Evolutionary conservation across 169 alveolate species (phyloP), one percentile per base, ranked within the genome.

Genomic region (Eimeria sp.): DNA sequence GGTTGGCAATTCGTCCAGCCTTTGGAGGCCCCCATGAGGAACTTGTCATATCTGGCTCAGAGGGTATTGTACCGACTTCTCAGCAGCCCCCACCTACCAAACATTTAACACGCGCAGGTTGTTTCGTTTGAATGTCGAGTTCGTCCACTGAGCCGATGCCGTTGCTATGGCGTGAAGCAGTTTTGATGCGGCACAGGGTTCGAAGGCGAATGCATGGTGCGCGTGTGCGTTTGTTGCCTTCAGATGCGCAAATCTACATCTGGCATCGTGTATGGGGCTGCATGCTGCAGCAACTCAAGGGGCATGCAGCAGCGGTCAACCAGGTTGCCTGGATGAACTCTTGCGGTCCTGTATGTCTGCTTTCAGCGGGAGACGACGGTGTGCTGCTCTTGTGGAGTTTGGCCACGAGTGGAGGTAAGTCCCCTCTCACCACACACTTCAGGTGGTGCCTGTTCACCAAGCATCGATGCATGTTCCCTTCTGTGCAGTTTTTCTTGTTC

Each of bases 241-340:
- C 91, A 92, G 95, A 98, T 83, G 96, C 98, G n/a, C 97, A 97
- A 95, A 97, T 98, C n/a, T 97, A 97, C 95, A 97, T 98, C 57
- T 98, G 99, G 99, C 98, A 97, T 87, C 97, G 97, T 93, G 86
- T 98, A 0, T 97, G 97, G 95, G 99, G 98, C 27, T 96, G 97
- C 63, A 97, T 97, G 72, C 95, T 97, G 57, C 96, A 96, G 76
- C 98, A 97, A 16, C 95, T 98, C 51, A 87, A 93, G 72, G 98
- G 98, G 22, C 99, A 98, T 92, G 97, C 98, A 6, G 95, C 99
- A 27, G 97, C 98, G 22, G 99, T 98, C 45, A 98, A 98, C 96
- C 97, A 97, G 16, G 98, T 98, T 10, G 98, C 98, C 80, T 98
- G 99, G 99, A 84, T 97, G 7, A 58, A n/a, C 49, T 87, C 65